Evolutionary conservation across 2,329 filamentous ascomycete genomes (phyloP), one percentile per base, ranked within the genome.

Genomic region (Leptographium procerum): DNA sequence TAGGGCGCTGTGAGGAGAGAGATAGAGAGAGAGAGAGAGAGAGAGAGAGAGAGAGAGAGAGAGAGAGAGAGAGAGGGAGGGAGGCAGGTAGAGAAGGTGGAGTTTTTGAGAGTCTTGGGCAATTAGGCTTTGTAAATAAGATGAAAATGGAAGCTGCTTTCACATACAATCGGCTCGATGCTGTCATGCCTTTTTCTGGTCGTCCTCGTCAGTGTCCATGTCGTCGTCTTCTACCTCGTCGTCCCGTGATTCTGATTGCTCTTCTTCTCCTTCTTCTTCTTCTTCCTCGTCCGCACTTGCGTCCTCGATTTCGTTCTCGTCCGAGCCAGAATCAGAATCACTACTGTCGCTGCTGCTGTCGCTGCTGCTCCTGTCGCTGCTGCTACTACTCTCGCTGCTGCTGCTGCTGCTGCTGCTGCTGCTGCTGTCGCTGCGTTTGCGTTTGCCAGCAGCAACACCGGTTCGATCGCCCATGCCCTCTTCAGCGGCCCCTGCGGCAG

Each of bases 401-500:
- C 19, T 48, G 22, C 45, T 48, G 8, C 6, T 24, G 22, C 3
- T 24, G 34, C 45, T 47, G 13, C 13, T 8, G 34, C 2, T 3
- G 40, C 40, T 43, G 40, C 7, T 19, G 40, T 16, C 14, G 36
- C n/a, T 4, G 7, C n/a, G 14, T 43, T n/a, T 16, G 40, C 40
- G 7, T 16, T 16, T 19, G 40, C n/a, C 16, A 19, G 16, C 7
- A 19, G 10, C 40, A 16, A n/a, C n/a, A n/a, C n/a, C n/a, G n/a
- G 36, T 36, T 33, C 31, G 6, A 33, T 10, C 31, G 31, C 31
- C 31, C 31, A 33, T 10, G 6, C 31, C 43, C 28, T 52, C 28
- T 26, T 56, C 51, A 3, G n/a, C n/a, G n/a, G n/a, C n/a, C 24
- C 56, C 33, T 28, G 43, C 13, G 29, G n/a, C 71, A 4, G 81